A percentile compares a stretch with the other conserved stretches of the same genome.
Evolutionary conservation across 2,329 filamentous ascomycete species (phyloP).

Genomic region (Parastagonospora nodorum): DNA sequence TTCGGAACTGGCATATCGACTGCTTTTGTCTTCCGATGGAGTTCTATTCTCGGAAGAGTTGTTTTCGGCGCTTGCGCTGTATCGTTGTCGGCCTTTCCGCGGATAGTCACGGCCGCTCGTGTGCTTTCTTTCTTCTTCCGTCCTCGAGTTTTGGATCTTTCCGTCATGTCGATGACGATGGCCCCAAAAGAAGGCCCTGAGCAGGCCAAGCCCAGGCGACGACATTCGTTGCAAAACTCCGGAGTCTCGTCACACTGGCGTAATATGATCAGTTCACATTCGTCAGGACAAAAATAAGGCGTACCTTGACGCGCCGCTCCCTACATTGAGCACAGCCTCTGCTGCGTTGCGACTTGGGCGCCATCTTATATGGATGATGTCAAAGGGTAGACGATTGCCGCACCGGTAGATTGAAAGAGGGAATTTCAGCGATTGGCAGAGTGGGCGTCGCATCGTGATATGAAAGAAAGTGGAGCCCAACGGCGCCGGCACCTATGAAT

Average conservation of each 20-base stretch:
- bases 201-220: constrained; percentile 34
- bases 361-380: constrained; percentile 6
- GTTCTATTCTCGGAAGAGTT: constrained; percentile 1
- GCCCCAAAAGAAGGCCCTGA: constrained; percentile 39
- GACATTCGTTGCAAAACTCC: constrained; percentile 34
- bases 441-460: not conserved
- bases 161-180: constrained; percentile 44
- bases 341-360: constrained; percentile 37
- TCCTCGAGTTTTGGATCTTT: constrained; percentile 31
- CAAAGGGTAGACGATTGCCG: not conserved
- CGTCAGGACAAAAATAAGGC: constrained; percentile 1
- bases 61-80: not conserved
- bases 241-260: constrained; percentile 41
- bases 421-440: constrained; percentile 14
- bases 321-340: constrained; percentile 42
- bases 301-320: constrained; percentile 42
- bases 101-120: constrained; percentile 2
- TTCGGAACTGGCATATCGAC: constrained; percentile 1
- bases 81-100: not conserved
- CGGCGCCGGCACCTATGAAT: not conserved
- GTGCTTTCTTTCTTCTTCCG: constrained; percentile 26
- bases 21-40: not conserved
- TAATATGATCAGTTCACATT: no score
- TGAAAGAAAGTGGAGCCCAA: not conserved
- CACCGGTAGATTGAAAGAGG: constrained; percentile 14